Conservation (phyloP, 2,329 filamentous ascomycete genomes). For the Blastomyces gilchristii region DNA sequence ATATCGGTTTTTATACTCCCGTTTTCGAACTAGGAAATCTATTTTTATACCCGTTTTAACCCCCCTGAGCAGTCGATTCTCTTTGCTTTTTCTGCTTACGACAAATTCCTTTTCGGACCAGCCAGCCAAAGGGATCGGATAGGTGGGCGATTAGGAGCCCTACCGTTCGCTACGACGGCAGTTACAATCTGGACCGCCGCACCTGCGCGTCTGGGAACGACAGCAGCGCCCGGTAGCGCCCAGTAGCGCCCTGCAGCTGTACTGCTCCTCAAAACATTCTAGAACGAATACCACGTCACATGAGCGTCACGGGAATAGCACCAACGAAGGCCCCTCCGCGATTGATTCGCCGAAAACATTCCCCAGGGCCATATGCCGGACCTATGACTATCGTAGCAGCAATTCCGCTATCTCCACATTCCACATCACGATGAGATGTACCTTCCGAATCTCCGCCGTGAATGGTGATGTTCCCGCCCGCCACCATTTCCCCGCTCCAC, state of each 20-base stretch:
- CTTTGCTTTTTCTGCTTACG: slow-evolving; percentile 6
- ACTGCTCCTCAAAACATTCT: background rate
- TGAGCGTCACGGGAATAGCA: background rate
- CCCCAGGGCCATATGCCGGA: background rate
- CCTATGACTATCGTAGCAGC: background rate
- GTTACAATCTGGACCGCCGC: background rate
- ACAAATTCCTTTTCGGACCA: background rate
- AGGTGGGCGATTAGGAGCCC: background rate
- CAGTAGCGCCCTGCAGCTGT: slow-evolving; percentile 2
- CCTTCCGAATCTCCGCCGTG: slow-evolving; percentile 8
- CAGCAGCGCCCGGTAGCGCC: background rate
- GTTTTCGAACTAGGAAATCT: slow-evolving; percentile 4
- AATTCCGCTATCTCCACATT: background rate
- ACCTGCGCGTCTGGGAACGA: background rate
- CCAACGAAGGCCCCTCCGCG: background rate
- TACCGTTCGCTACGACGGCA: background rate
- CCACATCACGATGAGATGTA: slow-evolving; percentile 14
- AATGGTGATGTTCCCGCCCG: slow-evolving; percentile 12
- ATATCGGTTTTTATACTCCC: background rate
- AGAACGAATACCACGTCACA: background rate
- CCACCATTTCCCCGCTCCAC: slow-evolving; percentile 20
- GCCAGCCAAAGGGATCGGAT: background rate
- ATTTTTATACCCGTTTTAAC: background rate
- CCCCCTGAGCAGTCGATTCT: background rate
- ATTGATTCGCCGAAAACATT: background rate